These are phyloP conservation scores for Solanum gandarillasii DNA, from an alignment of 257 asterid species.

Conservation along the genomic window DNA sequence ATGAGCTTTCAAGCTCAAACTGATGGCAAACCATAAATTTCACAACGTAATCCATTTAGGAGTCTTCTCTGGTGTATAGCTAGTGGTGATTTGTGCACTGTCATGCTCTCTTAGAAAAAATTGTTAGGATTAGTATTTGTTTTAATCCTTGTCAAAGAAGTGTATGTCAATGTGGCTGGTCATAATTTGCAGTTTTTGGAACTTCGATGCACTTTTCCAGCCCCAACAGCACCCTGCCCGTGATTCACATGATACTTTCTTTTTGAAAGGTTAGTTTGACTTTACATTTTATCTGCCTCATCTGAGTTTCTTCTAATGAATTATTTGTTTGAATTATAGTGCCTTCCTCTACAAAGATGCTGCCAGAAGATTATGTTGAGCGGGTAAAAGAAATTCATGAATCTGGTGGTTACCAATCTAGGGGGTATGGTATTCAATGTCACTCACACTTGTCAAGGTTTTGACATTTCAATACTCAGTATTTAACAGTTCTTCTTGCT, in stretches of 20 bases:
- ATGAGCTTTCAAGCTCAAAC: neutral
- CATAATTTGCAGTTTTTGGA: slow-evolving; percentile 71
- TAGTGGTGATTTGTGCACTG: neutral
- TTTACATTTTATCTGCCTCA: slow-evolving; percentile 6
- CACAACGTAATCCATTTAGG: neutral
- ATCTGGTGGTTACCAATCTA: slow-evolving; percentile 85
- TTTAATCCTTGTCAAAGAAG: neutral
- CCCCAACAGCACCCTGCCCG: slow-evolving; percentile 99
- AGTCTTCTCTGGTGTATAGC: neutral
- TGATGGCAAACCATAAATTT: neutral
- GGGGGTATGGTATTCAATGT: slow-evolving; percentile 48
- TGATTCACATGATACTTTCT: slow-evolving; percentile 98
- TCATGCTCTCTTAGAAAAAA: neutral
- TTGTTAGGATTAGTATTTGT: neutral
- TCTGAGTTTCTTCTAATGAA: slow-evolving; percentile 8
- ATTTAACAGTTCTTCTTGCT: neutral
- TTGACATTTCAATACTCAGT: neutral
- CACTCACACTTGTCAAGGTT: neutral
- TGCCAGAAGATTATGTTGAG: slow-evolving; percentile 94
- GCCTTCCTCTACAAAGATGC: slow-evolving; percentile 66
- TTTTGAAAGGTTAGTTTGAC: slow-evolving; percentile 55
- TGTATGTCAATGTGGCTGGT: neutral
- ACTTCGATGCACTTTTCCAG: slow-evolving; percentile 97
- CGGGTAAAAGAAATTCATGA: slow-evolving; percentile 81
- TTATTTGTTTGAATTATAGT: slow-evolving; percentile 24